A percentile compares a stretch with the other conserved stretches of the same genome.
These are phyloP conservation scores for Glutinoglossum americanum DNA, from an alignment of 495 filamentous ascomycete genomes.

Conservation along the genomic window DNA sequence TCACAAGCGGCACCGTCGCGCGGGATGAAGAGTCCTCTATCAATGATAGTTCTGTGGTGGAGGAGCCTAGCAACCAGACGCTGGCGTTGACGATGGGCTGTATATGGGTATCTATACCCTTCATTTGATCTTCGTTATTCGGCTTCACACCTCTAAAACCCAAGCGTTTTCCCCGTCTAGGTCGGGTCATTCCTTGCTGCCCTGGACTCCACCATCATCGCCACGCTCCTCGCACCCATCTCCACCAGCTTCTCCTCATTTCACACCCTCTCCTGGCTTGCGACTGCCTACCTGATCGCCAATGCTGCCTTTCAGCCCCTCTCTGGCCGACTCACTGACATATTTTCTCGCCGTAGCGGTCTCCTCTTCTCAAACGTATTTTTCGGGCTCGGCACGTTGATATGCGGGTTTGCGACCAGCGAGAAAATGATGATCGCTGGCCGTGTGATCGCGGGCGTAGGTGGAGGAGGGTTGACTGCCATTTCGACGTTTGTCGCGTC, in stretches of 20 bases:
- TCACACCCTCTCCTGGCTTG: constrained; percentile 76
- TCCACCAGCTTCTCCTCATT: constrained; percentile 68
- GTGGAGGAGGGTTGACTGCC: constrained; percentile 63
- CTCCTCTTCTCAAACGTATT: constrained; percentile 59
- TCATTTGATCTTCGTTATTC: not conserved
- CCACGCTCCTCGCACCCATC: constrained; percentile 69
- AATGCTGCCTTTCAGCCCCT: constrained; percentile 77
- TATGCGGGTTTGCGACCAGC: constrained; percentile 59
- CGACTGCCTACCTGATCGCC: constrained; percentile 72
- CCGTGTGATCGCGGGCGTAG: constrained; percentile 62
- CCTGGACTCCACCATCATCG: constrained; percentile 59
- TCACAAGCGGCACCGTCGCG: not conserved
- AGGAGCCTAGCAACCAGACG: not conserved
- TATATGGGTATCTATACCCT: not conserved
- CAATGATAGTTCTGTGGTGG: not conserved
- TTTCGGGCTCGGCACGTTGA: constrained; percentile 63
- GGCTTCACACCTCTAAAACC: not conserved
- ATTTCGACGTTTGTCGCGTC: constrained; percentile 66
- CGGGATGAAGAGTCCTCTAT: not conserved
- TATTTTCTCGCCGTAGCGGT: constrained; percentile 59
- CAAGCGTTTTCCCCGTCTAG: not conserved
- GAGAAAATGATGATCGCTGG: constrained; percentile 57
- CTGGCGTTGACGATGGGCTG: not conserved
- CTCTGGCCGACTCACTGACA: constrained; percentile 70
- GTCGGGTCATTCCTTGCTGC: not conserved